phyloP scores from a whole-genome alignment of 768 basidiomycete species.

The Omphalotus guepiniiformis region DNA sequence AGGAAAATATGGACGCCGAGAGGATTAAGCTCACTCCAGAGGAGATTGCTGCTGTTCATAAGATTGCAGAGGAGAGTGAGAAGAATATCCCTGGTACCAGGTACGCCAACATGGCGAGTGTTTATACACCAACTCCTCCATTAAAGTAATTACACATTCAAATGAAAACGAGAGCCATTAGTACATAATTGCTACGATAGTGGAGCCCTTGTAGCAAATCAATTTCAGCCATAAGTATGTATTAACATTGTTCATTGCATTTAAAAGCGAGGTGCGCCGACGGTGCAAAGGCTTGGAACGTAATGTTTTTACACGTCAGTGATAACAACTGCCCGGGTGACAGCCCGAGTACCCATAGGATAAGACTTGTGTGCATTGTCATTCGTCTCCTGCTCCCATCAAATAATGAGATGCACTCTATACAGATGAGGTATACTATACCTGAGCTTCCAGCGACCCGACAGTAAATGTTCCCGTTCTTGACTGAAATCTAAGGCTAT shows the following conservation, averaged over 20 bases:
- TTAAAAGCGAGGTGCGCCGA: not conserved
- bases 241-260: not conserved
- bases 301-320: not conserved
- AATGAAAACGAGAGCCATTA: not conserved
- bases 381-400: too few species aligned
- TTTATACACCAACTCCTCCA: not conserved
- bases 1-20: constrained; percentile 39
- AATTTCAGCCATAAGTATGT: not conserved
- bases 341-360: too few species aligned
- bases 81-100: constrained; percentile 4
- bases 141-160: constrained; percentile 2
- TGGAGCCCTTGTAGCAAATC: not conserved
- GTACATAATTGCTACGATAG: not conserved
- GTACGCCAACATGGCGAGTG: constrained; percentile 2
- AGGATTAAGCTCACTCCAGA: constrained; percentile 30
- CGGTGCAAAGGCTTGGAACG: not conserved
- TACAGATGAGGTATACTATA: too few species aligned
- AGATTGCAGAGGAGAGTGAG: constrained; percentile 23
- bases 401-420: too few species aligned
- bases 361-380: too few species aligned
- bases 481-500: too few species aligned
- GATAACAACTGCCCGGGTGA: too few species aligned
- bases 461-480: too few species aligned
- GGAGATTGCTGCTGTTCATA: constrained; percentile 33
- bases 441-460: too few species aligned